A percentile compares a stretch with the other conserved stretches of the same genome.
phyloP scores from a whole-genome alignment of 768 basidiomycete species.

The Hygrocybe punicea region DNA sequence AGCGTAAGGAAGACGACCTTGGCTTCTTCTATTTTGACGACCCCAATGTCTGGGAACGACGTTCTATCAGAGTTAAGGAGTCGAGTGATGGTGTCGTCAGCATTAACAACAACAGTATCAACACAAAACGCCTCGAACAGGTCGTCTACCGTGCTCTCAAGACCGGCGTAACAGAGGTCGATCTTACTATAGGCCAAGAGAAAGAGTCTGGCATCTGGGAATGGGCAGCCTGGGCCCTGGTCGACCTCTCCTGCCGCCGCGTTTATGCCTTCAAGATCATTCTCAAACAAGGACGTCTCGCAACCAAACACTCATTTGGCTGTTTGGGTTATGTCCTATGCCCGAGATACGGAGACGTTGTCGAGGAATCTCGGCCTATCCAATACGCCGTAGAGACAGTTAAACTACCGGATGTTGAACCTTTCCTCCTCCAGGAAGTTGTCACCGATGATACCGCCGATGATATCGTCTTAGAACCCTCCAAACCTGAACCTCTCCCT shows the following conservation, averaged over 20 bases:
- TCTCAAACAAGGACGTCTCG: slow-evolving; percentile 28
- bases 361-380: slow-evolving; percentile 30
- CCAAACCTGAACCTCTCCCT: slow-evolving; percentile 1
- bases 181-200: slow-evolving; percentile 31
- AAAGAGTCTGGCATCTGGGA: slow-evolving; percentile 33
- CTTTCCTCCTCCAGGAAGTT: slow-evolving; percentile 15
- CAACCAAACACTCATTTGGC: slow-evolving; percentile 26
- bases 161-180: slow-evolving; percentile 38
- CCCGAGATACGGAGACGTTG: slow-evolving; percentile 33
- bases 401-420: slow-evolving; percentile 28
- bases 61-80: slow-evolving; percentile 25
- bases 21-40: slow-evolving; percentile 39
- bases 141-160: slow-evolving; percentile 38
- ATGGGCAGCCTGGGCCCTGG: slow-evolving; percentile 38
- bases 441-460: slow-evolving; percentile 34
- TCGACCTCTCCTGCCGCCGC: slow-evolving; percentile 39
- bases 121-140: slow-evolving; percentile 28
- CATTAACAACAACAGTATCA: slow-evolving; percentile 24
- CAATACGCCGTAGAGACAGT: slow-evolving; percentile 35
- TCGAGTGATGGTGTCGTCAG: slow-evolving; percentile 18
- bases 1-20: slow-evolving; percentile 26
- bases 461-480: slow-evolving; percentile 31
- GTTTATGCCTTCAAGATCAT: slow-evolving; percentile 43
- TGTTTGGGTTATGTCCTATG: slow-evolving; percentile 38
- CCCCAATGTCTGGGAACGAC: slow-evolving; percentile 21